A percentile compares a stretch with the other conserved stretches of the same genome.
Conservation (phyloP, 2,329 filamentous ascomycete species). For the Clonostachys solani region DNA sequence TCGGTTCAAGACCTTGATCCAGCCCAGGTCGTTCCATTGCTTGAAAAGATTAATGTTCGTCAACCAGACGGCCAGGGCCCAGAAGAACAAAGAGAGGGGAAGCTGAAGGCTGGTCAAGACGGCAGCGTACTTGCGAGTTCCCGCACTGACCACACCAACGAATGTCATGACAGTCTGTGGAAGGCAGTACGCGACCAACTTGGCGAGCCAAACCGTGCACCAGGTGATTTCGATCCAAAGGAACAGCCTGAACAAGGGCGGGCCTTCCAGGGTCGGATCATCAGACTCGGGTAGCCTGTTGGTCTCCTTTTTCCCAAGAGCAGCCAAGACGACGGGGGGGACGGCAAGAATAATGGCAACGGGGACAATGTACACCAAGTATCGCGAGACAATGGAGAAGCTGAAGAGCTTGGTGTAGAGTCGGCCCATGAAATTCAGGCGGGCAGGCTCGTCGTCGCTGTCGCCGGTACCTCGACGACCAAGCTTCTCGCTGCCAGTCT, state of each 20-base stretch:
- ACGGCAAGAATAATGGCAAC: slow-evolving; percentile 57
- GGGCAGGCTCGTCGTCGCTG: slow-evolving; percentile 53
- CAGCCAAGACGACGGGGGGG: slow-evolving; percentile 47
- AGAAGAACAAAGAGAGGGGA: slow-evolving; percentile 64
- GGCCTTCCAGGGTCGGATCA: slow-evolving; percentile 36
- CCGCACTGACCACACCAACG: slow-evolving; percentile 64
- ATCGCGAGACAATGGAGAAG: slow-evolving; percentile 61
- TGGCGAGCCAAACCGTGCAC: slow-evolving; percentile 63
- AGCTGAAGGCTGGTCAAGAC: slow-evolving; percentile 62
- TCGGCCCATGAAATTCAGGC: slow-evolving; percentile 61
- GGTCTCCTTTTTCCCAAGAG: no score
- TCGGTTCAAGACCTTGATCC: slow-evolving; percentile 56
- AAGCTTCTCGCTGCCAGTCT: slow-evolving; percentile 30
- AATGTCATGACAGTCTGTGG: slow-evolving; percentile 65
- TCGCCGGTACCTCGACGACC: slow-evolving; percentile 37
- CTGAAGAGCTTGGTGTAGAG: slow-evolving; percentile 61
- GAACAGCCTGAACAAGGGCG: slow-evolving; percentile 57
- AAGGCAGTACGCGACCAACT: slow-evolving; percentile 57
- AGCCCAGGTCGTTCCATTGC: slow-evolving; percentile 33
- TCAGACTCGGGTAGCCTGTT: slow-evolving; percentile 33
- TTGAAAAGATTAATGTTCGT: slow-evolving; percentile 55
- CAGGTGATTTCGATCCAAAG: slow-evolving; percentile 67
- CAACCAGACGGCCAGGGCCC: slow-evolving; percentile 59
- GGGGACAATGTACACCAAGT: slow-evolving; percentile 64
- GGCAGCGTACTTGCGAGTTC: slow-evolving; percentile 66